These are phyloP conservation scores for Thalassiosira oceanica DNA, from an alignment of 352 stramenopile species.

Conservation along the genomic window DNA sequence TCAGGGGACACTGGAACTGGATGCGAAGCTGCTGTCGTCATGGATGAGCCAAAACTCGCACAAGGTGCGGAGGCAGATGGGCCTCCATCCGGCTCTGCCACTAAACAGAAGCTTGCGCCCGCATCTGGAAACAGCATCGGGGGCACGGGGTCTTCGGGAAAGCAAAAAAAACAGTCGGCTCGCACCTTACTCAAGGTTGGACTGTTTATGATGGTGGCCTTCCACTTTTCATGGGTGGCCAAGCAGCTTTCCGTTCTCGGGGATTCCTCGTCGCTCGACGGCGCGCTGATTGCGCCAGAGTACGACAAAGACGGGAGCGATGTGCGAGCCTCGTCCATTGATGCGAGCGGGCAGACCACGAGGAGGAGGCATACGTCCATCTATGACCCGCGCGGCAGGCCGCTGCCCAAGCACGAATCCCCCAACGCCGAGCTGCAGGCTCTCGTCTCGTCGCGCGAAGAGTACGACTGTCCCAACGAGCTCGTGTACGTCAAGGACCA, in stretches of 20 bases:
- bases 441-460: conserved; percentile 9
- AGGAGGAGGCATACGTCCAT: background rate
- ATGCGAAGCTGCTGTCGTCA: no score
- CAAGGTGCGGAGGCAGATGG: no score
- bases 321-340: background rate
- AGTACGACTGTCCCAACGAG: conserved; percentile 10
- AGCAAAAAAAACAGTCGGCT: no score
- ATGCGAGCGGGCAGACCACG: background rate
- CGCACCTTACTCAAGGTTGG: conserved; percentile 9
- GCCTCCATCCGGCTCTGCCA: no score
- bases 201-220: background rate
- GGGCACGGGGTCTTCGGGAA: no score
- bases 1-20: no score
- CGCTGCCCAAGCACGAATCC: background rate
- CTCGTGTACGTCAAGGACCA: conserved; percentile 25
- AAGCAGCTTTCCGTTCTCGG: conserved; percentile 5
- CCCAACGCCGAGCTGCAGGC: conserved; percentile 16
- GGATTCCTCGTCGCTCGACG: background rate
- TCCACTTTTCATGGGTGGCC: conserved; percentile 14
- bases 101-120: no score
- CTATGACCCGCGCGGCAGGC: conserved; percentile 15
- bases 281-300: conserved; percentile 11
- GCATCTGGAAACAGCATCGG: no score
- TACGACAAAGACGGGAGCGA: conserved; percentile 3
- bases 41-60: no score